Evolutionary conservation across 2,329 filamentous ascomycete genomes (phyloP), one percentile per base, ranked within the genome.

Genomic region (Leptosphaerulina australis): DNA sequence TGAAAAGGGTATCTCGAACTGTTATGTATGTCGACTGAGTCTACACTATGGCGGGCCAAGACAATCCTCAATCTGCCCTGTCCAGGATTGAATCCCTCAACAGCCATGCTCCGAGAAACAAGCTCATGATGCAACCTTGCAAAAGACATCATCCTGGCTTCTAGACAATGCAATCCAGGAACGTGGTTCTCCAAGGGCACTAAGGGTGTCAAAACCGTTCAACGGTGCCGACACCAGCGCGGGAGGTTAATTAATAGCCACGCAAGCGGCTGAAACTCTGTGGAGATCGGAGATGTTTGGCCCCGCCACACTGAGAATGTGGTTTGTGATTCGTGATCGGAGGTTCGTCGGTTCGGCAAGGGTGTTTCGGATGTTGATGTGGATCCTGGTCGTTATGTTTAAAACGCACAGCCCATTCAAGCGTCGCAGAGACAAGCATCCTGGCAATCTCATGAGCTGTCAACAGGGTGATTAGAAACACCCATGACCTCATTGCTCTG

Each of bases 241-340:
- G 46, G 56, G 59, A 63, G 30, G 56, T 67, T 63, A 41, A 68
- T 66, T 62, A 55, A 41, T 24, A 46, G 53, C 56, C 54, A 55
- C 38, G 59, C 35, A 50, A 45, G 35, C 48, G 57, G 45, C 39
- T 43, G 52, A 37, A 47, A 43, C 51, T 50, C 28, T 43, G 43
- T 44, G 39, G 38, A 36, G 9, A 43, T 24, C 24, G 34, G 28
- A 44, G 46, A 51, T 55, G 44, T 44, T 56, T 53, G 29, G 49
- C 29, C 37, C 37, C 37, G 38, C 44, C 38, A 47, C 22, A 29
- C 17, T 28, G 43, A 44, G 30, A 29, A 39, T 26, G 21, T 25
- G 5, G 6, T 21, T 11, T 47, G 26, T 59, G n/a, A 59, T 58
- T 59, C 39, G 55, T 22, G 38, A 38, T 20, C 22, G 33, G 44